Evolutionary conservation across 192 early-diverging fungal species (phyloP).

Genomic region (Coemansia guatemalensis): DNA sequence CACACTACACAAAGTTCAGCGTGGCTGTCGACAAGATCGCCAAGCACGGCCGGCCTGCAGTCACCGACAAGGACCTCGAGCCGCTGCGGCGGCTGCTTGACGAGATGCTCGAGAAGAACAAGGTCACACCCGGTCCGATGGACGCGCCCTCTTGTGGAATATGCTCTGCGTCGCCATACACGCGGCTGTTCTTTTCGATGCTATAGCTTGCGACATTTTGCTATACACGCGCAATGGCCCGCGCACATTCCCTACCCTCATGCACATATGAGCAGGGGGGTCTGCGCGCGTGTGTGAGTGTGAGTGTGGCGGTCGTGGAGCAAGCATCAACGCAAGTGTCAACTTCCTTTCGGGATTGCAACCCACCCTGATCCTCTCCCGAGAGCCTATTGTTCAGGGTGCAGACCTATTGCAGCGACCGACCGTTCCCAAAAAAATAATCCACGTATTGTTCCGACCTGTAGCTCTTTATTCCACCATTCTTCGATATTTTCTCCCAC

Average conservation of each 20-base stretch:
- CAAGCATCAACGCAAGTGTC: not conserved
- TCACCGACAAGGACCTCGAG: slow-evolving; percentile 18
- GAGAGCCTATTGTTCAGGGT: not conserved
- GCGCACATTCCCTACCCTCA: not conserved
- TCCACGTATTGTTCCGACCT: slow-evolving; percentile 1
- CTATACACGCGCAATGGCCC: not conserved
- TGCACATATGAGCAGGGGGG: slow-evolving; percentile 2
- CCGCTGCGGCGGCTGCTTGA: slow-evolving; percentile 31
- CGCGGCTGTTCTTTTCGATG: slow-evolving; percentile 50
- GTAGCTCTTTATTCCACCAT: not conserved
- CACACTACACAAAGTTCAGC: slow-evolving; percentile 42
- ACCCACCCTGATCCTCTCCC: not conserved
- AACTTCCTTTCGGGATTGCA: slow-evolving; percentile 2
- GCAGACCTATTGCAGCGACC: not conserved
- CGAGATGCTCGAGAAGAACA: slow-evolving; percentile 21
- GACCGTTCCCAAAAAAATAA: not conserved
- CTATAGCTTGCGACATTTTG: slow-evolving; percentile 15
- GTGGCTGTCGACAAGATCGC: slow-evolving; percentile 32
- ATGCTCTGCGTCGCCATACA: slow-evolving; percentile 46
- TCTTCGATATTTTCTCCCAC: not conserved
- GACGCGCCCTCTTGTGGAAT: slow-evolving; percentile 38
- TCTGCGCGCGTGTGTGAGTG: not conserved
- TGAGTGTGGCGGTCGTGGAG: not conserved
- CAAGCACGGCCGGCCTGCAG: slow-evolving; percentile 12
- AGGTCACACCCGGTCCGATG: slow-evolving; percentile 13